phyloP scores from a whole-genome alignment of 805 yeast species.

The Metschnikowia shivogae region DNA sequence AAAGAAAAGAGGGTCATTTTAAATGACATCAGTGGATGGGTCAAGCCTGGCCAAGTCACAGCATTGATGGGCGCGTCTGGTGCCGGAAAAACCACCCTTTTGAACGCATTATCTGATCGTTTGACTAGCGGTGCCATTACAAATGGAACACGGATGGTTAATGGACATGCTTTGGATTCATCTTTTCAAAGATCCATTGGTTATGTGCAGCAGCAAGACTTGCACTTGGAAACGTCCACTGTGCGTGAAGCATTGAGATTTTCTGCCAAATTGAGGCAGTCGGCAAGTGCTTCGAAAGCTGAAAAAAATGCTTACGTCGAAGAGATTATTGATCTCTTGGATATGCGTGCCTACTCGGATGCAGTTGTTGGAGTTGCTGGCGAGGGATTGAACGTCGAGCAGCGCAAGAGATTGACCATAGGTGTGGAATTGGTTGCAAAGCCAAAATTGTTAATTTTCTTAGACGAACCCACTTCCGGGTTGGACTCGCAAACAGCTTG shows the following conservation, averaged over 20 bases:
- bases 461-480: constrained; percentile 43
- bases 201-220: constrained; percentile 57
- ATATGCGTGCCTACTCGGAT: constrained; percentile 50
- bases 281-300: constrained; percentile 30
- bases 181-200: constrained; percentile 53
- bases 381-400: constrained; percentile 50
- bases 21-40: constrained; percentile 27
- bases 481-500: constrained; percentile 42
- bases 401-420: constrained; percentile 48
- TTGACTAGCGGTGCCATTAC: constrained; percentile 51
- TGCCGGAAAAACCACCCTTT: constrained; percentile 55
- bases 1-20: constrained; percentile 33
- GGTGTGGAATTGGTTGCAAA: constrained; percentile 54
- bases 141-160: constrained; percentile 50
- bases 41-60: constrained; percentile 51
- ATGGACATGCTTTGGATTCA: constrained; percentile 45
- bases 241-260: constrained; percentile 51
- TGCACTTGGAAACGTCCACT: constrained; percentile 46
- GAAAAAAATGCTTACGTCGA: constrained; percentile 50
- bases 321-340: constrained; percentile 43
- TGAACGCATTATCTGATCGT: constrained; percentile 50
- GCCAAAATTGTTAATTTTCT: constrained; percentile 46
- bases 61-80: constrained; percentile 62
- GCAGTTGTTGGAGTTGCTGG: constrained; percentile 47
- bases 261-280: constrained; percentile 47